Percentiles rank a stretch among this genome's conserved stretches.
Evolutionary conservation across 2,329 filamentous ascomycete genomes (phyloP).

Genomic region (Aspergillus sp.): DNA sequence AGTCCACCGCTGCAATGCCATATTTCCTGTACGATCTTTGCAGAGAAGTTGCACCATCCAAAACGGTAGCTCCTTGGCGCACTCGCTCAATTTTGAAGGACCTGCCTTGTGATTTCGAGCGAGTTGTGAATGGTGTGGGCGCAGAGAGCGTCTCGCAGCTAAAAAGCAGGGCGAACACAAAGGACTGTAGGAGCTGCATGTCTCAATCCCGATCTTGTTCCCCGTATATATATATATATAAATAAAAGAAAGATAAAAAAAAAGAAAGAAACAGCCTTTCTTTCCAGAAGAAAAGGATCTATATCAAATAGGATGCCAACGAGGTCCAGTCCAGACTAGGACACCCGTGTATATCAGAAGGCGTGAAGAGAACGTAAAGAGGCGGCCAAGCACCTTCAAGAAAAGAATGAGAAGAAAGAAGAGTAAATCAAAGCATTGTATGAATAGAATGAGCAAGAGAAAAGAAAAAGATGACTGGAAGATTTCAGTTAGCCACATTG

Average conservation of each 20-base stretch:
- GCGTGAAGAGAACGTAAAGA: neutral
- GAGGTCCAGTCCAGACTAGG: slow-evolving; percentile 9
- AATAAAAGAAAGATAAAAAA: neutral
- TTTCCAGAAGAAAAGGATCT: slow-evolving; percentile 2
- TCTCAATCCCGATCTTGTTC: slow-evolving; percentile 4
- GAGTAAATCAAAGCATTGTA: neutral
- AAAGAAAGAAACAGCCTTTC: slow-evolving; percentile 1
- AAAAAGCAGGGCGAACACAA: slow-evolving; percentile 25
- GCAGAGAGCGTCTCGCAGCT: slow-evolving; percentile 26
- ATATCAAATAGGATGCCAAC: slow-evolving; percentile 1
- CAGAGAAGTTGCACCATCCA: slow-evolving; percentile 57
- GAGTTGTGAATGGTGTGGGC: slow-evolving; percentile 18
- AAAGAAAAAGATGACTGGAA: neutral
- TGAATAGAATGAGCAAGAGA: neutral
- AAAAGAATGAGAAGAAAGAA: slow-evolving; percentile 6
- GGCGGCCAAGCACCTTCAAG: neutral
- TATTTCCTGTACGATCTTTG: slow-evolving; percentile 64
- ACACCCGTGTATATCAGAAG: slow-evolving; percentile 2
- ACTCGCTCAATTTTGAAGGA: slow-evolving; percentile 58
- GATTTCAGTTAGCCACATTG: neutral
- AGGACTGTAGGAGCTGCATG: slow-evolving; percentile 24
- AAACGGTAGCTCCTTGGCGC: slow-evolving; percentile 49
- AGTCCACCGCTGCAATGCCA: slow-evolving; percentile 41
- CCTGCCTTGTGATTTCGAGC: slow-evolving; percentile 20
- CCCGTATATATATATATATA: too few relatives aligned